Evolutionary conservation across 2,329 filamentous ascomycete genomes (phyloP), one percentile per base, ranked within the genome.

Genomic region (Cercospora canescens): DNA sequence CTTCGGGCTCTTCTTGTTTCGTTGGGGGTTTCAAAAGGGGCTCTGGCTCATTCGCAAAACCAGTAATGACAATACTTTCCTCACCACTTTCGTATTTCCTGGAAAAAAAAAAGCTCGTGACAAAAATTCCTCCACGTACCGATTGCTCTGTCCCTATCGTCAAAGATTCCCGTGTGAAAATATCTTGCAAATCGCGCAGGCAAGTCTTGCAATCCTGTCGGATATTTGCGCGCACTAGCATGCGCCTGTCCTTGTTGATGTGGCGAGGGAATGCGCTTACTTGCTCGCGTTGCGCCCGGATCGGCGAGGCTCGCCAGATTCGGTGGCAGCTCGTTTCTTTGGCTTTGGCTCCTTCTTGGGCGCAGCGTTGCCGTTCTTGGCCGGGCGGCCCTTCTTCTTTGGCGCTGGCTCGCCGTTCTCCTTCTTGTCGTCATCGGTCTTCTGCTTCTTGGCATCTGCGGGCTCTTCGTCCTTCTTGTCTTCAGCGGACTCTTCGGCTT

Each of bases 281-380:
- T 74, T 72, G 21, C 65, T 67, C 24, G 65, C 69, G 69, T 81
- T 81, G 64, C 82, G 76, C 28, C 76, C 78, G 56, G 81, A 83
- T 62, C 82, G 80, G 64, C 82, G 75, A 30, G 82, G 82, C 76
- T 82, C 77, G 50, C 82, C 82, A 62, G 79, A 77, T 59, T 79
- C 82, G 32, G 82, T 84, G 11, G 82, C 82, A 35, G 82, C 81
- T 71, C 80, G 80, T 69, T 77, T 79, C 76, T 83, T 83, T 75
- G 82, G 81, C 71, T 81, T 75, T 21, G 58, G 60, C 37, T 73
- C 77, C 64, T 80, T 81, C 75, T 81, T 79, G 24, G 72, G 66
- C 45, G 68, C 65, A 26, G 72, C 71, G 35, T 72, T 67, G 48
- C 72, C 71, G 60, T 73, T 73, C 68, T 79, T 79, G 67, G 80